Evolutionary conservation across 805 yeast species (phyloP).

Genomic region (Starmerella lactis-condensi): DNA sequence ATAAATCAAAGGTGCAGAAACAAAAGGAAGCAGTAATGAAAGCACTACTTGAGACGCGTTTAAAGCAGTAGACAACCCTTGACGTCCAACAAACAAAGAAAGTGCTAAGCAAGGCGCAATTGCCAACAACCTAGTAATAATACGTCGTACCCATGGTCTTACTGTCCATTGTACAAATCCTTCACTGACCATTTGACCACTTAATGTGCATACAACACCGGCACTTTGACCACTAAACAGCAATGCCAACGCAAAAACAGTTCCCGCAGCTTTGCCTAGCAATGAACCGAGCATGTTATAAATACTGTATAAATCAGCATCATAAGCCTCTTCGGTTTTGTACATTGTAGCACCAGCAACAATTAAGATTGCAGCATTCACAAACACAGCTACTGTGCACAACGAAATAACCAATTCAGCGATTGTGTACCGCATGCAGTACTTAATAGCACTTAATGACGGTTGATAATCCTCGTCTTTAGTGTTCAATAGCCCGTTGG

Average conservation of each 20-base stretch:
- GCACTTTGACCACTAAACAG: constrained; percentile 88
- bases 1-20: constrained; percentile 70
- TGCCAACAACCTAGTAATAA: constrained; percentile 67
- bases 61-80: constrained; percentile 51
- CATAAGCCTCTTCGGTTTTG: constrained; percentile 42
- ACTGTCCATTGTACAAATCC: constrained; percentile 69
- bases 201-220: constrained; percentile 81
- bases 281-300: constrained; percentile 51
- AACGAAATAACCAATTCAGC: constrained; percentile 68
- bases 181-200: constrained; percentile 86
- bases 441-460: constrained; percentile 59
- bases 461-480: constrained; percentile 35
- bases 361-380: constrained; percentile 71
- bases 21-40: constrained; percentile 64
- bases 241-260: constrained; percentile 74
- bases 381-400: constrained; percentile 78
- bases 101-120: constrained; percentile 69
- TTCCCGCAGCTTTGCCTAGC: constrained; percentile 70
- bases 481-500: constrained; percentile 25
- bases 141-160: constrained; percentile 63
- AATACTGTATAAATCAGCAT: constrained; percentile 69
- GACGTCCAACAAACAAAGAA: constrained; percentile 55
- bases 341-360: constrained; percentile 79
- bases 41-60: constrained; percentile 72
- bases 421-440: constrained; percentile 62